Percentiles rank a stretch among this genome's conserved stretches.
Evolutionary conservation across 2,329 filamentous ascomycete species (phyloP).

Genomic region (Tothia fuscella): DNA sequence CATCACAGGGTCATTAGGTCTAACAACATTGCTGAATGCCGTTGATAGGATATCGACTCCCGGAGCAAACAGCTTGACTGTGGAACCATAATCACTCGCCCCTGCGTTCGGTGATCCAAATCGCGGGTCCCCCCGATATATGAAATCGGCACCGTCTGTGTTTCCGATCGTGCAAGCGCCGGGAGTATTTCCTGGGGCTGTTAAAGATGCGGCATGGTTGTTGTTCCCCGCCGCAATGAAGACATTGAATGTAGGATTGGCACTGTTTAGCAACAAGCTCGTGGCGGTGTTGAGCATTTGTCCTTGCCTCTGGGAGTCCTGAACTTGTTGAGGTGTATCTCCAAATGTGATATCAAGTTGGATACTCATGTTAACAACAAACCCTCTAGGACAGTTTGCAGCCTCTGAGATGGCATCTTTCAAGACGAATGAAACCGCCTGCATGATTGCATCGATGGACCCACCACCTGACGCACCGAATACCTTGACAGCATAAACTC

Average conservation of each 20-base stretch:
- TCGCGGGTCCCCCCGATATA: too few species aligned
- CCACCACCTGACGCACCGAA: slow-evolving; percentile 24
- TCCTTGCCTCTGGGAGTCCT: neutral
- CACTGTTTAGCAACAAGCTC: too few species aligned
- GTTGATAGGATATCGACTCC: slow-evolving; percentile 8
- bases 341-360: slow-evolving; percentile 18
- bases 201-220: neutral
- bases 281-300: too few species aligned
- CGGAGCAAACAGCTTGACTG: slow-evolving; percentile 9
- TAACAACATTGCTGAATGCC: slow-evolving; percentile 2
- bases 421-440: slow-evolving; percentile 20
- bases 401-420: slow-evolving; percentile 13
- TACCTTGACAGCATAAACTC: slow-evolving; percentile 25
- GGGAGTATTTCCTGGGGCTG: slow-evolving; percentile 5
- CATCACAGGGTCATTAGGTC: slow-evolving; percentile 3
- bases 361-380: slow-evolving; percentile 28
- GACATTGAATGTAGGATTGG: too few species aligned
- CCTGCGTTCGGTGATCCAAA: slow-evolving; percentile 1
- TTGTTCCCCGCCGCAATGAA: slow-evolving; percentile 10
- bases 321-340: neutral
- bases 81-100: slow-evolving; percentile 10
- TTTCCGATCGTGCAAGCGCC: slow-evolving; percentile 10
- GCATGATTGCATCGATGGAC: slow-evolving; percentile 24
- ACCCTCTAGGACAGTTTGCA: slow-evolving; percentile 14
- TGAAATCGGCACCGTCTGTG: slow-evolving; percentile 7